Base-by-base conservation (phyloP, 225 moss, liverwort and hornwort species). In the Marchantia paleacea region DNA sequence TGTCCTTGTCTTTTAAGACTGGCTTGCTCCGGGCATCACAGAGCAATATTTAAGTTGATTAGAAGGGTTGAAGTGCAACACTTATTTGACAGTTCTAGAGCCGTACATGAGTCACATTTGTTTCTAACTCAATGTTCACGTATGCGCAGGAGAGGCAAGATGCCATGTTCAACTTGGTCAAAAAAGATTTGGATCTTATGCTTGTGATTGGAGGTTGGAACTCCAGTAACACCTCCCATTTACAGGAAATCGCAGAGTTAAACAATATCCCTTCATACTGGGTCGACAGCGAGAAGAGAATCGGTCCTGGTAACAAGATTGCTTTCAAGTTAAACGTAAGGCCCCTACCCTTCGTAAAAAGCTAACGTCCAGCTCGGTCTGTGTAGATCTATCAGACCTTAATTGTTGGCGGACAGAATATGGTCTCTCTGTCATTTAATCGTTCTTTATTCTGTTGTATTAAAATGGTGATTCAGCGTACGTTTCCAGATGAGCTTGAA, bases 191-290 rank as follows among this genome's bases (percentile, higher is more conserved):
- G 69, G 95, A 99, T 78, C 82, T 99, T 48, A 92, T 99, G 83
- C 88, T 99, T 72, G 97, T 99, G 11, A 82, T 99, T 72, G 97
- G 97, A 78, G 97, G 97, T 77, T 99, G 97, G 97, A 99, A 99
- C 69, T 99, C 97, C 0, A 93, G 93, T 81, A 99, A 99, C 65
- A 99, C 97, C 4, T 92, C 92, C 18, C 97, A 99, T 70, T 86
- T 99, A 82, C 97, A 99, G 85, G 97, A 99, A 79, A 99, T 99
- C 68, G 91, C 97, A 25, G 97, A 99, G 72, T 86, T 92, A 10
- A 91, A 85, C 67, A 86, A 92, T 50, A 89, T 99, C 29, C 97
- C 97, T 12, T 93, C 97, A 22, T 99, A 95, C 64, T 99, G 97
- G 97, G 88, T 99, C 52, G 97, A 99, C 58, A 89, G 91, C 10